Conservation (phyloP, 2,329 filamentous ascomycete species). For the Sporothrix globosa region DNA sequence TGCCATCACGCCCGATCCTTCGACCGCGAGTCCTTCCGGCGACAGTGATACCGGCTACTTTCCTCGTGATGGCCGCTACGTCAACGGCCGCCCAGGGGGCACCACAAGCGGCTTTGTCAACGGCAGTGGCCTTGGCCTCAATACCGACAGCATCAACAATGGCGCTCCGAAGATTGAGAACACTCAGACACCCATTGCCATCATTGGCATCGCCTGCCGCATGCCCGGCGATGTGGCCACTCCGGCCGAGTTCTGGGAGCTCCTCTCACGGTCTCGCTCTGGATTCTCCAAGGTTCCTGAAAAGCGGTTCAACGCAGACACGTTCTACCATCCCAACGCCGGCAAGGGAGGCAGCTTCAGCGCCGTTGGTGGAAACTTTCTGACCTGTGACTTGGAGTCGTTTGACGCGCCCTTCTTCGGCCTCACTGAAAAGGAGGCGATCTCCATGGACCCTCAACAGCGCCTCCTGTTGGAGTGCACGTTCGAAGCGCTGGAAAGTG, state of each 20-base stretch:
- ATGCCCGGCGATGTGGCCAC: slow-evolving; percentile 50
- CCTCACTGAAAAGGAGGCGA: slow-evolving; percentile 54
- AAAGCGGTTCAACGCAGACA: slow-evolving; percentile 51
- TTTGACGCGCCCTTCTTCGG: slow-evolving; percentile 59
- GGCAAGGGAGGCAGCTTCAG: slow-evolving; percentile 49
- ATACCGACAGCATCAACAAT: slow-evolving; percentile 27
- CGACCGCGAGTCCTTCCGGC: slow-evolving; percentile 39
- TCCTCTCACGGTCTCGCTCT: slow-evolving; percentile 47
- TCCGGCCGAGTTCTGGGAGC: slow-evolving; percentile 51
- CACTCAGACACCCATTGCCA: slow-evolving; percentile 49
- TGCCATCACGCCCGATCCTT: slow-evolving; percentile 41
- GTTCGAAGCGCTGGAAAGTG: slow-evolving; percentile 59
- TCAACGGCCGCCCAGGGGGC: slow-evolving; percentile 39
- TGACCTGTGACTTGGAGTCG: slow-evolving; percentile 51
- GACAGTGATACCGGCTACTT: slow-evolving; percentile 40
- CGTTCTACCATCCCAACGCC: slow-evolving; percentile 49
- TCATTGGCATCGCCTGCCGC: slow-evolving; percentile 54
- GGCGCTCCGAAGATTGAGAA: slow-evolving; percentile 36
- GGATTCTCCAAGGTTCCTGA: slow-evolving; percentile 50
- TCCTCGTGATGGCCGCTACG: slow-evolving; percentile 37
- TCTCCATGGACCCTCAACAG: slow-evolving; percentile 60
- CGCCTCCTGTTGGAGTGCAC: slow-evolving; percentile 57
- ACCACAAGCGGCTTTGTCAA: slow-evolving; percentile 38
- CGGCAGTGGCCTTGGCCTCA: slow-evolving; percentile 37
- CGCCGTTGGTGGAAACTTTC: slow-evolving; percentile 47